These are phyloP conservation scores for Symbiodinium pilosum DNA, from an alignment of 73 alveolate species.

Conservation along the genomic window DNA sequence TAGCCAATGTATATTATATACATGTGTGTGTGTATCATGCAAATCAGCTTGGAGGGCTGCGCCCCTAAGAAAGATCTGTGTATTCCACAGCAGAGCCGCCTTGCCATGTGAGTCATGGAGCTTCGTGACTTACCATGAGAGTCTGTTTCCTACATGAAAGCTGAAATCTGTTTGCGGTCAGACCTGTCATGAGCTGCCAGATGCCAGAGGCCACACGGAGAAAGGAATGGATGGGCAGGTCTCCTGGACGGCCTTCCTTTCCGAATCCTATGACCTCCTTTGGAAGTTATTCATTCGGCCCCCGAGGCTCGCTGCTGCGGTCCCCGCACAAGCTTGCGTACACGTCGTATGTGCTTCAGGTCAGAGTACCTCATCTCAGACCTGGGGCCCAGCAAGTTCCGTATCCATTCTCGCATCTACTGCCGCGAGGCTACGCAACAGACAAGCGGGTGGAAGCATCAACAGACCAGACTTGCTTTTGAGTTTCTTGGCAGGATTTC, in stretches of 20 bases:
- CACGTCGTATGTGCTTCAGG: no score
- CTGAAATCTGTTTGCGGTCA: neutral
- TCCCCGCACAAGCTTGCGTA: neutral
- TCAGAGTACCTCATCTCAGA: conserved; percentile 87
- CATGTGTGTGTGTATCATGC: no score
- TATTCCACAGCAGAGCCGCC: no score
- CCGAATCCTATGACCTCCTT: conserved; percentile 77
- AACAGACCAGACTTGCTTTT: neutral
- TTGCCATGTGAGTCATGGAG: no score
- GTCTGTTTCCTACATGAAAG: neutral
- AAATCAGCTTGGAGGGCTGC: no score
- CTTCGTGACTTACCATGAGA: no score
- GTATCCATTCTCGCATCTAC: conserved; percentile 56
- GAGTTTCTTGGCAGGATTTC: conserved; percentile 24
- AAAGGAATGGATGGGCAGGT: conserved; percentile 84
- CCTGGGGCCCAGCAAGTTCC: conserved; percentile 77
- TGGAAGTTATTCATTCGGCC: conserved; percentile 93
- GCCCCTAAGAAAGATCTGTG: no score
- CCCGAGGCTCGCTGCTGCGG: conserved; percentile 35
- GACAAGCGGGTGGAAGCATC: neutral
- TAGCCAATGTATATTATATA: no score
- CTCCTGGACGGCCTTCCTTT: conserved; percentile 95
- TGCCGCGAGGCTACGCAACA: conserved; percentile 30
- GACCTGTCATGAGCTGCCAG: neutral
- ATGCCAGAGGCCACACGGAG: no score